A percentile compares a stretch with the other conserved stretches of the same genome.
phyloP scores from a whole-genome alignment of 2,329 filamentous ascomycete species.

The Sporothrix euskadiensis region DNA sequence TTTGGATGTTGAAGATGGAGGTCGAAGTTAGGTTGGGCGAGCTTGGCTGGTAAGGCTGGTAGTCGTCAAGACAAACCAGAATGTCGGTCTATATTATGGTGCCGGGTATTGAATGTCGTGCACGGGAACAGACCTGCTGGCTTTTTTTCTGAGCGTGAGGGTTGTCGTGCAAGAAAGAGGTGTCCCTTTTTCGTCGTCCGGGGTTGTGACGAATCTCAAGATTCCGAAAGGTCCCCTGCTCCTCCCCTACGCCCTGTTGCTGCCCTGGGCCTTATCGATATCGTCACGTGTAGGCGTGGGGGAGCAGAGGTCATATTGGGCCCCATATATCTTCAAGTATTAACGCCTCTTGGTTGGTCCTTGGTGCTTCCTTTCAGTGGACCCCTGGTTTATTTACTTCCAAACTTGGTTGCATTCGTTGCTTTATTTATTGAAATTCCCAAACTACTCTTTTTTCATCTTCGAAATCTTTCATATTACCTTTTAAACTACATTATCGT shows the following conservation, averaged over 20 bases:
- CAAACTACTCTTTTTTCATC: too few relatives aligned
- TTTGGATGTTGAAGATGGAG: not conserved
- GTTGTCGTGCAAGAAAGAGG: not conserved
- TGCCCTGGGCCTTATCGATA: slow-evolving; percentile 19
- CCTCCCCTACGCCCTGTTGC: not conserved
- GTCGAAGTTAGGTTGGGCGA: not conserved
- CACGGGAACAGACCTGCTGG: not conserved
- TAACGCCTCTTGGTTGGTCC: too few relatives aligned
- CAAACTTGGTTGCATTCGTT: too few relatives aligned
- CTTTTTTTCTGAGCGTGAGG: not conserved
- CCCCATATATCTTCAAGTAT: too few relatives aligned
- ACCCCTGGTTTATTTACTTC: too few relatives aligned
- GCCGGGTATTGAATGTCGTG: not conserved
- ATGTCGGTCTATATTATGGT: not conserved
- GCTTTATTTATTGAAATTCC: too few relatives aligned
- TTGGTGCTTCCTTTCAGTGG: too few relatives aligned
- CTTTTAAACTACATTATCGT: too few relatives aligned
- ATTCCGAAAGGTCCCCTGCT: not conserved
- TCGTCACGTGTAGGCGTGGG: slow-evolving; percentile 23
- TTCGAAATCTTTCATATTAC: too few relatives aligned
- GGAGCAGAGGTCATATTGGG: too few relatives aligned
- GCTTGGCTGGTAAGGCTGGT: not conserved
- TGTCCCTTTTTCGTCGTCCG: not conserved
- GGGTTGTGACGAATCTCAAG: slow-evolving; percentile 12
- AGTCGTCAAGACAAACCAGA: not conserved